Conservation (phyloP, 495 filamentous ascomycete species). For the Podospora sp. region DNA sequence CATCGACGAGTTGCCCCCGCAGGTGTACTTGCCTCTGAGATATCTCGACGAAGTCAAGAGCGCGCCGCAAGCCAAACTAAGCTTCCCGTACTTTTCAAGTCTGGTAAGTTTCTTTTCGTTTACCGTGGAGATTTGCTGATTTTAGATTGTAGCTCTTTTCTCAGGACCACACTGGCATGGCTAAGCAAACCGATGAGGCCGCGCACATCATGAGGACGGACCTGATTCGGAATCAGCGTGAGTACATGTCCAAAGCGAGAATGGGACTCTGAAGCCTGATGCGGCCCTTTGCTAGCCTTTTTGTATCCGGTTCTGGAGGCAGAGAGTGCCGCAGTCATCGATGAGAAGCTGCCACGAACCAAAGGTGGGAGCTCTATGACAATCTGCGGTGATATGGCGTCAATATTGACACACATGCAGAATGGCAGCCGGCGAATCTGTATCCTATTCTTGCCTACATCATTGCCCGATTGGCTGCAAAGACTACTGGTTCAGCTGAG, state of each 20-base stretch:
- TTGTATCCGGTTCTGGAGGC: conserved; percentile 3
- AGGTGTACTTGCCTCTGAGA: conserved; percentile 15
- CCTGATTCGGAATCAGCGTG: conserved; percentile 12
- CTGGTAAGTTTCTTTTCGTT: background rate
- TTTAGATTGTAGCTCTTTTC: background rate
- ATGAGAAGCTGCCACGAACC: conserved; percentile 6
- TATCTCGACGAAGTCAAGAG: conserved; percentile 18
- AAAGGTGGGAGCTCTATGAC: background rate
- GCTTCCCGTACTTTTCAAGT: conserved; percentile 16
- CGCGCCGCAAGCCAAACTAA: conserved; percentile 11
- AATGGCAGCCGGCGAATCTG: conserved; percentile 11
- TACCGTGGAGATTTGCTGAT: no score
- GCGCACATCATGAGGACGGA: conserved; percentile 16
- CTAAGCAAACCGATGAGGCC: conserved; percentile 16
- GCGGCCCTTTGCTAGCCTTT: background rate
- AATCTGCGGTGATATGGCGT: background rate
- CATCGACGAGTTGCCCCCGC: conserved; percentile 15
- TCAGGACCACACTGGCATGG: conserved; percentile 16
- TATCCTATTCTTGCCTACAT: conserved; percentile 11
- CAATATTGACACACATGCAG: conserved; percentile 1
- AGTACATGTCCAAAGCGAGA: background rate
- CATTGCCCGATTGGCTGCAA: conserved; percentile 9
- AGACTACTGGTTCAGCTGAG: conserved; percentile 4
- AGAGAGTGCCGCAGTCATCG: conserved; percentile 1
- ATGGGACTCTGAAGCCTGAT: background rate